phyloP scores from a whole-genome alignment of 1,284 basidiomycete genomes.

The Phaffia rhodozyma region DNA sequence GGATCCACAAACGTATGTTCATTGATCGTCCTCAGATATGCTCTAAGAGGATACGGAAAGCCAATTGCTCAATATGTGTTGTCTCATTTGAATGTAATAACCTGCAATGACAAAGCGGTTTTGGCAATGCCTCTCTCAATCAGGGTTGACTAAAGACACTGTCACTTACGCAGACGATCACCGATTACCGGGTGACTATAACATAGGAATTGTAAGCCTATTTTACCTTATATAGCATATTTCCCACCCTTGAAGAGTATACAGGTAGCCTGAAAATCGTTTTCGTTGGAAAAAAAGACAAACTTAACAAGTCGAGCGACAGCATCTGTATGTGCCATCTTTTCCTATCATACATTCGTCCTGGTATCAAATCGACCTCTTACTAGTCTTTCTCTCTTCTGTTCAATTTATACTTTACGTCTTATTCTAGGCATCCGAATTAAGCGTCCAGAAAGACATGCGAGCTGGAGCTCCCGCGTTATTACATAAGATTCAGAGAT shows the following conservation, averaged over 20 bases:
- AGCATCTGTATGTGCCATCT: slow-evolving; percentile 37
- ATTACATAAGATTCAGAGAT: slow-evolving; percentile 45
- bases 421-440: slow-evolving; percentile 45
- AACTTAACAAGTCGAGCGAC: slow-evolving; percentile 51
- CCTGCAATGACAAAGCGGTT: slow-evolving; percentile 36
- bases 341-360: neutral
- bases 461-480: slow-evolving; percentile 41
- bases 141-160: slow-evolving; percentile 24
- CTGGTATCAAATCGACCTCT: neutral
- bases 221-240: neutral
- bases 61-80: neutral
- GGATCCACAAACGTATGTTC: slow-evolving; percentile 46
- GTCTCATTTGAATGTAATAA: neutral
- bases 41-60: slow-evolving; percentile 1
- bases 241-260: neutral
- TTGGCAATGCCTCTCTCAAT: slow-evolving; percentile 48
- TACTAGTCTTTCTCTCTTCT: neutral
- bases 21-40: slow-evolving; percentile 27
- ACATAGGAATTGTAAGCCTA: slow-evolving; percentile 43
- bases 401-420: neutral
- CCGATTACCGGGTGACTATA: slow-evolving; percentile 40
- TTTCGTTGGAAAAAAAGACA: slow-evolving; percentile 36
- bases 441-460: slow-evolving; percentile 44
- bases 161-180: slow-evolving; percentile 41
- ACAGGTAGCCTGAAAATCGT: too few species aligned